Conservation (phyloP, 1,139 yeast genomes). For the Spathaspora sp. region DNA sequence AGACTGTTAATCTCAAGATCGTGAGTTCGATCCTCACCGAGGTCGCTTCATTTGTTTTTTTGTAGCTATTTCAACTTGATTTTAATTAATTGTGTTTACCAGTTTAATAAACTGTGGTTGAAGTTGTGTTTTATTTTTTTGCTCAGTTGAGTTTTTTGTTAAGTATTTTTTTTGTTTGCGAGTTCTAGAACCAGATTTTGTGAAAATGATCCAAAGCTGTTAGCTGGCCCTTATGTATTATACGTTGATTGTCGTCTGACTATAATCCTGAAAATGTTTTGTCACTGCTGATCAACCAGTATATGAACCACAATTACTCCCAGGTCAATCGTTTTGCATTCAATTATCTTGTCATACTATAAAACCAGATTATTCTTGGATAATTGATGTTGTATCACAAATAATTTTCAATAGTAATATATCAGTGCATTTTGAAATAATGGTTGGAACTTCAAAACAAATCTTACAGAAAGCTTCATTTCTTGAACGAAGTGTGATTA, state of each 20-base stretch:
- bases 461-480: conserved; percentile 38
- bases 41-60: conserved; percentile 6
- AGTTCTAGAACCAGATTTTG: too few species aligned
- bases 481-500: conserved; percentile 23
- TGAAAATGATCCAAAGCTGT: too few species aligned
- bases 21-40: conserved; percentile 12
- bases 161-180: not conserved
- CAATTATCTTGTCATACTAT: conserved; percentile 41
- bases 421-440: conserved; percentile 67
- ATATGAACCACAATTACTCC: conserved; percentile 65
- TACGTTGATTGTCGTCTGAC: conserved; percentile 77
- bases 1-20: conserved; percentile 12
- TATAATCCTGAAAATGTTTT: conserved; percentile 56
- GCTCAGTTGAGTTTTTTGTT: not conserved
- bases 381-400: conserved; percentile 83
- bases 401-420: conserved; percentile 73
- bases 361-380: conserved; percentile 60
- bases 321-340: conserved; percentile 60
- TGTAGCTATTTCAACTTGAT: not conserved
- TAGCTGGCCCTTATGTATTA: conserved; percentile 83
- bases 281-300: conserved; percentile 68
- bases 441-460: conserved; percentile 53
- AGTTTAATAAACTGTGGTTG: not conserved
- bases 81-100: too few species aligned
- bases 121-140: not conserved